A percentile compares a stretch with the other conserved stretches of the same genome.
These are phyloP conservation scores for Neonectria ditissima DNA, from an alignment of 2,329 filamentous ascomycete species.

Conservation along the genomic window DNA sequence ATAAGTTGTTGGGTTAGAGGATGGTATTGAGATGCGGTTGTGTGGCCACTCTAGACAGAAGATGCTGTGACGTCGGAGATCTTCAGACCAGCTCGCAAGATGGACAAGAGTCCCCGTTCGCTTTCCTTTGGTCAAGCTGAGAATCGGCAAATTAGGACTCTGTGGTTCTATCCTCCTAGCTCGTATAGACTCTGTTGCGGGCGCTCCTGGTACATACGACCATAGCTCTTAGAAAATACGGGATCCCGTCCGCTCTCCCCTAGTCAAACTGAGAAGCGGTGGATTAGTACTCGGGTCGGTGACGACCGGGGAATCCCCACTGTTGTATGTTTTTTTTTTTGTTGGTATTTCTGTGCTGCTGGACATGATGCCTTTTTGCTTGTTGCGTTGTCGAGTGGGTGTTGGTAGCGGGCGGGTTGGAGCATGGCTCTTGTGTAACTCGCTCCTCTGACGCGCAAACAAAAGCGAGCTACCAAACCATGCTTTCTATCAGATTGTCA, in stretches of 20 bases:
- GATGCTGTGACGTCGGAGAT: not conserved
- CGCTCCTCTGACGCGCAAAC: not conserved
- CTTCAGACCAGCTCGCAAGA: too few relatives aligned
- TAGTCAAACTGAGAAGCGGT: conserved; percentile 9
- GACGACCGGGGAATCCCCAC: conserved; percentile 7
- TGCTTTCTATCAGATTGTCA: not conserved
- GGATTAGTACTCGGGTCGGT: conserved; percentile 11
- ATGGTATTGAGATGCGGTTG: too few relatives aligned
- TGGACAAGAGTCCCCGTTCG: too few relatives aligned
- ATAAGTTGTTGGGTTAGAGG: too few relatives aligned
- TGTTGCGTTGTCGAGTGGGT: too few relatives aligned
- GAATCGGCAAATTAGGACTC: too few relatives aligned
- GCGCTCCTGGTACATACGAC: not conserved
- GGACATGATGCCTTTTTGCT: too few relatives aligned
- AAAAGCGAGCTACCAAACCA: not conserved
- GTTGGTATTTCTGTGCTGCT: not conserved
- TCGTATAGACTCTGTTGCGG: too few relatives aligned
- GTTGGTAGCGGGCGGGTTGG: not conserved
- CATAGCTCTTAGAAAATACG: conserved; percentile 10
- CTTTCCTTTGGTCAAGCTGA: too few relatives aligned
- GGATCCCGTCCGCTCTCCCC: conserved; percentile 9
- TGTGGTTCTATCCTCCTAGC: too few relatives aligned
- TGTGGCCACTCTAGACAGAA: too few relatives aligned
- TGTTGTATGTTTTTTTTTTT: conserved; percentile 1
- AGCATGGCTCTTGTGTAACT: not conserved